Base-by-base conservation (phyloP, 495 filamentous ascomycete species). In the Evernia prunastri region DNA sequence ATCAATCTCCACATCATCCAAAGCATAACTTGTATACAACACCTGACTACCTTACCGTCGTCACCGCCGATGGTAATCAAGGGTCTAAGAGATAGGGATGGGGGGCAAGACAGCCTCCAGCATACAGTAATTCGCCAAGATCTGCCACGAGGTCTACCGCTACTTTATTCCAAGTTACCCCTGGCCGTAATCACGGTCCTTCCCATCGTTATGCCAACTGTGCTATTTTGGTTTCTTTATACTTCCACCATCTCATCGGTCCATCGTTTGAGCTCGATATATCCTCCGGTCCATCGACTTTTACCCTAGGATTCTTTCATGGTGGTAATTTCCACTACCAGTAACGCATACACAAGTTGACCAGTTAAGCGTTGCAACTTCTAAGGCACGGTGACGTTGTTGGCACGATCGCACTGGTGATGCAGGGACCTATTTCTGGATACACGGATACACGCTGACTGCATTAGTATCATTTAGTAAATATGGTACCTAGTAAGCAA, bases 401-500 rank as follows among this genome's bases (percentile, higher is more conserved):
- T 35, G 51, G 51, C 51, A 33, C 27, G 51, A 54, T 54, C 51
- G 51, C 29, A 7, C 27, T 33, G 29, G 29, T 54, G 39, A 42
- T 33, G 61, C 61, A 53, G 29, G 61, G 37, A 53, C 51, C 54
- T 56, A 56, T 63, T 53, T 40, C 61, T 79, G 76, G 60, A 80
- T 77, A 69, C 78, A 80, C 65, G 80, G 78, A 37, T 70, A 77
- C 58, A 68, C 43, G 59, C 66, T 79, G 78, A 66, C 76, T 74
- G 59, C 79, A 79, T 69, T 76, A 80, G 67, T 80, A 59, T 35
- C 7, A 11, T 18, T 54, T 33, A 33, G 51, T 33, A 37, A 12
- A 54, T 54, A 2, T 54, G 29, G 51, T 33, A 20, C 36, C 36
- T 29, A 37, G 59, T 47, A 63, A 42, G 61, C 51, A 63, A 57